Base-by-base conservation (phyloP, 1,284 basidiomycete genomes). In the Xerocomus nothofagi region DNA sequence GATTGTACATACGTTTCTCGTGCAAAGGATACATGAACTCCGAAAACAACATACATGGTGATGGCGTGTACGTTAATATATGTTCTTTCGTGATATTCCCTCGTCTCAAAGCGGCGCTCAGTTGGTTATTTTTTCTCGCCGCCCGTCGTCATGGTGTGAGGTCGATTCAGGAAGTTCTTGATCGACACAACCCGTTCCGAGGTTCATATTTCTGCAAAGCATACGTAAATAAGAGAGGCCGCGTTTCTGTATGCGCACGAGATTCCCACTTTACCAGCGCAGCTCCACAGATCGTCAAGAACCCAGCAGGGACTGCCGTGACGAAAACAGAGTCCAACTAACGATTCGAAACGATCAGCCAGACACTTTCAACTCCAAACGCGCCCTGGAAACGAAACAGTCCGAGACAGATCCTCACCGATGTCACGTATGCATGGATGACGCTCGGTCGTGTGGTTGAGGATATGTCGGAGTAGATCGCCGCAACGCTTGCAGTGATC, bases 381-480 rank as follows among this genome's bases (percentile, higher is more conserved):
- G 9, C 6, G 24, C 6, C 24, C 6, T 9, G 24, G 24, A 24
- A 24, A 24, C 24, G 3, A 24, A 24, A 24, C 24, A n/a, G n/a
- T n/a, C n/a, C n/a, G n/a, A n/a, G n/a, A n/a, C n/a, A n/a, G n/a
- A n/a, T n/a, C n/a, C n/a, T n/a, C n/a, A n/a, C n/a, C n/a, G n/a
- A n/a, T n/a, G n/a, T n/a, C n/a, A 60, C 39, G 12, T 59, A 54
- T 12, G 51, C 51, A 17, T 39, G 45, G 14, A 60, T 36, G 40
- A 59, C 48, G 6, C 39, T 18, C 0, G 49, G 38, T 5, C 40
- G 49, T 10, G 34, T 39, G 15, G 49, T 17, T 2, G 41, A n/a
- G 15, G 57, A 38, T 15, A 51, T 38, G 2, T 14, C 23, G n/a
- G 40, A 43, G 40, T 55, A 57, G 36, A 60, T 50, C 27, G 51